A percentile compares a stretch with the other conserved stretches of the same genome.
These are phyloP conservation scores for Paratinospora sagittata DNA, from an alignment of 164 flowering plant genomes.

Conservation along the genomic window DNA sequence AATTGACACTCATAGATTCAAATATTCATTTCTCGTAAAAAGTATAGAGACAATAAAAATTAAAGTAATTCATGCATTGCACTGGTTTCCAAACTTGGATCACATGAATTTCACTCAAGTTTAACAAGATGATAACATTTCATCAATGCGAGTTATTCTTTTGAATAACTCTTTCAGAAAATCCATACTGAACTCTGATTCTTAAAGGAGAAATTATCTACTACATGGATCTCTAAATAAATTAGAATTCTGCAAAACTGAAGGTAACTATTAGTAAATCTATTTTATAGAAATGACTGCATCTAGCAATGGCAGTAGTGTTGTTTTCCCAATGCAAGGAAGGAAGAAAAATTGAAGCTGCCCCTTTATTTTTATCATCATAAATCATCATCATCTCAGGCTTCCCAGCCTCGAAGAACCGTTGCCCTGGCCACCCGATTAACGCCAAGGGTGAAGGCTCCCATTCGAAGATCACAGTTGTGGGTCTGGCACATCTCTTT, in stretches of 20 bases:
- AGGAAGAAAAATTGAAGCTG: background rate
- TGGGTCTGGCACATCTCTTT: constrained; percentile 91
- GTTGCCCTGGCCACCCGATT: constrained; percentile 95
- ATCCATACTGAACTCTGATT: too few species aligned
- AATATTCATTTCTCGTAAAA: too few species aligned
- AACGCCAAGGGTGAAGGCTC: constrained; percentile 93
- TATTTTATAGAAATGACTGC: background rate
- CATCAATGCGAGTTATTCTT: too few species aligned
- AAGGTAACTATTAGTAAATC: background rate
- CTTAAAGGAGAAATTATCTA: background rate
- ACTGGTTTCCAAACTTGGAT: too few species aligned
- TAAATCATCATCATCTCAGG: constrained; percentile 20
- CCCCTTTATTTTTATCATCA: background rate
- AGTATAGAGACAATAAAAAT: too few species aligned
- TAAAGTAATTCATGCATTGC: too few species aligned
- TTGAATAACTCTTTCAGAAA: too few species aligned
- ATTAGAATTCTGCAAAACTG: background rate
- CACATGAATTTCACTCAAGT: too few species aligned
- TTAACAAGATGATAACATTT: too few species aligned
- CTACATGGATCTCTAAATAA: background rate
- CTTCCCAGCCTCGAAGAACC: constrained; percentile 89
- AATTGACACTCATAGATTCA: too few species aligned
- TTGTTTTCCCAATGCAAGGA: background rate
- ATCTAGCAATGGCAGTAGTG: background rate
- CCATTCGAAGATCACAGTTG: constrained; percentile 91